Base-by-base conservation (phyloP, 352 stramenopile genomes). In the Globisporangium nodosum region DNA sequence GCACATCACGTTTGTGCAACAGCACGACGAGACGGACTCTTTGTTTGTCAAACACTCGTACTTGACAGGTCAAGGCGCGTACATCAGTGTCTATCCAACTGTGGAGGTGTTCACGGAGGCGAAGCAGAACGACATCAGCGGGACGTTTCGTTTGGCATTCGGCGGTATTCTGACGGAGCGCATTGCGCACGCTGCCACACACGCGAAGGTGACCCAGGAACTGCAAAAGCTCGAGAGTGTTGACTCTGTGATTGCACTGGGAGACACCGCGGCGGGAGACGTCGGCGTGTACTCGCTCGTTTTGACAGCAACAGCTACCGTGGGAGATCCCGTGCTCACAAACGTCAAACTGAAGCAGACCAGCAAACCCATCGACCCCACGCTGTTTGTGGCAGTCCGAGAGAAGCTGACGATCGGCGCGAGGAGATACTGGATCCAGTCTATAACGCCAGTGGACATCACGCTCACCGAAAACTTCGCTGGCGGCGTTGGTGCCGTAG, bases 1-100 rank as follows among this genome's bases (percentile, higher is more conserved):
- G 94, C 68, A 89, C 16, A 75, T 98, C 33, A 98, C 94, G 8
- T 99, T 98, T 62, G 55, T 71, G 21, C 63, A 73, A 31, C 60
- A 84, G 3, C 66, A 83, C 0, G 81, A 87, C 30, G 64, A 82
- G 18, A 60, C 74, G 13, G 85, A 95, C 42, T 65, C 76, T 12
- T 63, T 97, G n/a, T 85, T 81, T 53, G 83, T 88, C 63, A 87
- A 90, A 56, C 77, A 87, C 58, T 77, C 69, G 31, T 87, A 68
- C 24, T 65, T 93, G 12, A 96, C 74, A 4, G 95, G 83, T 0
- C 81, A 83, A 61, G 81, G 74, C 46, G 85, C 66, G 21, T 62
- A 70, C 11, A 85, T 93, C 37, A 88, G 82, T 27, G 72, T 87
- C 3, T 93, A 88, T 39, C 79, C 74, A 11, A 82, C 74, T 0